Base-by-base conservation (phyloP, 495 filamentous ascomycete species). In the Choiromyces venosus region DNA sequence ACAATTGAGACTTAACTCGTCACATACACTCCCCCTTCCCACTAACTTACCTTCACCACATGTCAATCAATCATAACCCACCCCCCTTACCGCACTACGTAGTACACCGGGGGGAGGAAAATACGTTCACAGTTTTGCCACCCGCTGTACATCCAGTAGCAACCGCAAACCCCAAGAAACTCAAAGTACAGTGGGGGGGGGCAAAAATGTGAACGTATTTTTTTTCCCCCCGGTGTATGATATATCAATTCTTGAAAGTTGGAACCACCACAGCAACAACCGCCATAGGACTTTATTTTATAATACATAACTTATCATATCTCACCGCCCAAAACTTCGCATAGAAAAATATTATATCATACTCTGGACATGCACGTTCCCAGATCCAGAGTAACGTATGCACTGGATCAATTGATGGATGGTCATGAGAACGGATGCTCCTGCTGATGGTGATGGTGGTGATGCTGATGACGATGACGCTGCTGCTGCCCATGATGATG, bases 21-120 rank as follows among this genome's bases (percentile, higher is more conserved):
- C 38, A 10, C 37, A 67, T 19, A 66, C 52, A 35, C 12, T 33
- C 70, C 35, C 7, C 46, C 33, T 35, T 33, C 6, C 36, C 25
- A 42, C 25, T n/a, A n/a, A n/a, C n/a, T n/a, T n/a, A n/a, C n/a
- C n/a, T n/a, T n/a, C 66, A 37, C 25, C 71, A 44, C 16, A n/a
- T n/a, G n/a, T n/a, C 72, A 66, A 29, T 67, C 68, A 73, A 64
- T 70, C 66, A 42, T 21, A 21, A 16, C n/a, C 35, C 70, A 65
- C 10, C 44, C 10, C 66, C n/a, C n/a, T n/a, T n/a, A 61, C 52
- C n/a, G n/a, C n/a, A n/a, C n/a, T n/a, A n/a, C n/a, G n/a, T n/a
- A n/a, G n/a, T n/a, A n/a, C n/a, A n/a, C n/a, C n/a, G n/a, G n/a
- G n/a, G n/a, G n/a, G n/a, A n/a, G n/a, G n/a, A n/a, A n/a, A n/a